Conservation (phyloP, 345 rosid species). For the Mangifera indica region DNA sequence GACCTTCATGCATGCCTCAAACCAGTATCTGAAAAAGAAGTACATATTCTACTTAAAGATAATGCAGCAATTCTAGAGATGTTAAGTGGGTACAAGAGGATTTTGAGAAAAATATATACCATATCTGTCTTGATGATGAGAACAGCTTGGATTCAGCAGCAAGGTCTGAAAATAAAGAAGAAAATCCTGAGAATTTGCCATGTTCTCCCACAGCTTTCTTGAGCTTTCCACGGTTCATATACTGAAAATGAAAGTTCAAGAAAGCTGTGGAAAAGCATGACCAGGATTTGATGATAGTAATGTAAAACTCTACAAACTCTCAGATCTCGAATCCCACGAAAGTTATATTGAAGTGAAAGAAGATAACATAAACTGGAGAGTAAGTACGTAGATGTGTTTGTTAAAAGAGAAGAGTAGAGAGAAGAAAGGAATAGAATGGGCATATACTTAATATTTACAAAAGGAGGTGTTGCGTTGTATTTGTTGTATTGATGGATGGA, state of each 20-base stretch:
- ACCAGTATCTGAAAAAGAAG: constrained; percentile 19
- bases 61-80: not conserved
- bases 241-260: constrained; percentile 58
- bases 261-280: constrained; percentile 93
- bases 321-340: constrained; percentile 32
- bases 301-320: not conserved
- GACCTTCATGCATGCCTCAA: constrained; percentile 27
- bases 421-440: constrained; percentile 14
- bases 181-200: constrained; percentile 51
- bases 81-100: not conserved
- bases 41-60: too few relatives aligned
- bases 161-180: not conserved
- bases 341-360: constrained; percentile 1
- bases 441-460: constrained; percentile 23
- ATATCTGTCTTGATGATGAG: too few relatives aligned
- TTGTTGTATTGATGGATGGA: constrained; percentile 27
- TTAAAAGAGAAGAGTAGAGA: constrained; percentile 7
- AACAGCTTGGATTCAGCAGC: not conserved
- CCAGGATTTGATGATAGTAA: constrained; percentile 36
- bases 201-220: constrained; percentile 88
- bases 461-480: not conserved
- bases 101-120: not conserved
- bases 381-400: not conserved
- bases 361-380: not conserved
- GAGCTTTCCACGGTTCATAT: constrained; percentile 40